phyloP scores from a whole-genome alignment of 257 asterid species.

The Orobanche coerulescens region DNA sequence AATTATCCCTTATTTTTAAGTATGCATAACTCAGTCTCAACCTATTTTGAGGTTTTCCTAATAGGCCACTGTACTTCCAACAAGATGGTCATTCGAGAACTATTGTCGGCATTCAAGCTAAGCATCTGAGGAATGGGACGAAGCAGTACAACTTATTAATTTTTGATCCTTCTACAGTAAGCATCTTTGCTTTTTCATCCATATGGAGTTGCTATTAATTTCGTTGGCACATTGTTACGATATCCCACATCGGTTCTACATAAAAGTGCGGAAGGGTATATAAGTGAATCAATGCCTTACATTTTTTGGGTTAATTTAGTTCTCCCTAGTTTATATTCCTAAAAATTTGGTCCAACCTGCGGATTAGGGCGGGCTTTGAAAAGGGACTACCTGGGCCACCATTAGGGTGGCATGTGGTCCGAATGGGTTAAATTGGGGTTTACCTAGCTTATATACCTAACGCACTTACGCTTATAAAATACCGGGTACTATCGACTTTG shows the following conservation, averaged over 20 bases:
- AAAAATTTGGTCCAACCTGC: no score
- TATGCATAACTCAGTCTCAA: conserved; percentile 11
- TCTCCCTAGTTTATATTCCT: no score
- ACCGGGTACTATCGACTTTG: background rate
- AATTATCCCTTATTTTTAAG: background rate
- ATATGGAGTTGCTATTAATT: conserved; percentile 1
- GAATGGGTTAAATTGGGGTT: no score
- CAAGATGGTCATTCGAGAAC: conserved; percentile 95
- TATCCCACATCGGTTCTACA: no score
- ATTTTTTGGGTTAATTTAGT: no score
- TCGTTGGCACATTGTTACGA: background rate
- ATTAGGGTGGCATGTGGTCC: no score
- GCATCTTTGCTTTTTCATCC: conserved; percentile 25
- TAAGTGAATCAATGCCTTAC: no score
- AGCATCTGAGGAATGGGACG: conserved; percentile 40
- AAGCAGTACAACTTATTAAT: conserved; percentile 58
- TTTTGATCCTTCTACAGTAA: conserved; percentile 80
- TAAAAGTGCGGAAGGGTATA: no score
- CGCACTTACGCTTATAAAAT: background rate
- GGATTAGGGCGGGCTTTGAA: no score
- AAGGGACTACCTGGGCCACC: no score
- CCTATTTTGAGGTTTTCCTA: conserved; percentile 22
- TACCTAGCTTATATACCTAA: no score
- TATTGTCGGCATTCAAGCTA: conserved; percentile 80
- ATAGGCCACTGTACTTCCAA: conserved; percentile 92